Percentiles rank a stretch among this genome's conserved stretches.
These are phyloP conservation scores for Austroboletus olivaceoglutinosus DNA, from an alignment of 1,284 basidiomycete genomes.

Conservation along the genomic window DNA sequence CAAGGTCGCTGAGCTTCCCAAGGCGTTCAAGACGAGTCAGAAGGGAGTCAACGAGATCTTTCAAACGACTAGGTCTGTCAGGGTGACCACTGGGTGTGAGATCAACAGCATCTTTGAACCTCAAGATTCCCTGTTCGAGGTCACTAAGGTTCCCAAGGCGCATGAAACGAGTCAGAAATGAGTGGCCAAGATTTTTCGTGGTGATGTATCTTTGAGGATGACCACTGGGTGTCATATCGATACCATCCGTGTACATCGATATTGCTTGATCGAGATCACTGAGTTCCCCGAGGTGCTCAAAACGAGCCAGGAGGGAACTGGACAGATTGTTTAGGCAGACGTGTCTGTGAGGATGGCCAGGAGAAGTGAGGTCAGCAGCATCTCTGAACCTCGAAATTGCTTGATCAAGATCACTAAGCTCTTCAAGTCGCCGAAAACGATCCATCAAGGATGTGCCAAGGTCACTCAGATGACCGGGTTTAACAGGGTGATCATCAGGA, in stretches of 20 bases:
- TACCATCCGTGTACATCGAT: not conserved
- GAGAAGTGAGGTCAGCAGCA: not conserved
- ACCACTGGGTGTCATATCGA: not conserved
- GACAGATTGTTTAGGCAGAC: not conserved
- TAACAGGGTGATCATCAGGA: not conserved
- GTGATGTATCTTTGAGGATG: not conserved
- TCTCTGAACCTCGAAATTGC: not conserved
- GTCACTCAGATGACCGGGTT: not conserved
- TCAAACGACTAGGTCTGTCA: not conserved
- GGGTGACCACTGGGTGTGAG: not conserved
- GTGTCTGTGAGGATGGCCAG: not conserved
- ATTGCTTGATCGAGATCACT: not conserved
- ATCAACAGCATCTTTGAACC: not conserved
- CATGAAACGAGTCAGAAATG: not conserved
- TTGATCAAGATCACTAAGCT: not conserved
- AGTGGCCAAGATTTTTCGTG: not conserved
- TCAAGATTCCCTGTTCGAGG: not conserved
- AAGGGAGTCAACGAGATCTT: not conserved
- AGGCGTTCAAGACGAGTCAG: not conserved
- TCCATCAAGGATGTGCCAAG: not conserved
- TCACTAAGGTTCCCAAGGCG: not conserved
- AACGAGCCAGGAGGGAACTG: not conserved
- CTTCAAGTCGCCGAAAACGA: not conserved
- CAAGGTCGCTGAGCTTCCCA: not conserved
- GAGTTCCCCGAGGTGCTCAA: not conserved